phyloP scores from a whole-genome alignment of 805 yeast species.

The Lipomyces yamanashiensis region DNA sequence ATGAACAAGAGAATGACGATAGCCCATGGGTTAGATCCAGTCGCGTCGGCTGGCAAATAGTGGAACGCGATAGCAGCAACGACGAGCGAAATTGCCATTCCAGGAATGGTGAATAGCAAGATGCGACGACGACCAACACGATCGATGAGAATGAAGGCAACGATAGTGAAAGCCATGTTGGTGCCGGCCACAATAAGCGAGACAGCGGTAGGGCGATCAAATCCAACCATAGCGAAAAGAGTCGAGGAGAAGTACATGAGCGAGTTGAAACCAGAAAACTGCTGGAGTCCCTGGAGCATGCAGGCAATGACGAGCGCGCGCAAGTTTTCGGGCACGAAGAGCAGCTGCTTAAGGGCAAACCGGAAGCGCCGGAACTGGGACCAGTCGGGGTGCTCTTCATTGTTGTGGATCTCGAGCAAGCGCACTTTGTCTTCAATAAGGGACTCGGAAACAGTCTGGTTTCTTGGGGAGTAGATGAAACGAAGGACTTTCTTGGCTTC shows the following conservation, averaged over 20 bases:
- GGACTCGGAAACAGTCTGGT: conserved; percentile 60
- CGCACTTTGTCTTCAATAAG: conserved; percentile 66
- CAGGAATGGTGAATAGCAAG: conserved; percentile 51
- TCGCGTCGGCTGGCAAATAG: conserved; percentile 66
- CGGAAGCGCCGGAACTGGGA: conserved; percentile 37
- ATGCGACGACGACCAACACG: conserved; percentile 85
- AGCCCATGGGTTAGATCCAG: conserved; percentile 63
- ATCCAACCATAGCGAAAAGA: conserved; percentile 89
- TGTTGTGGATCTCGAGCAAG: conserved; percentile 55
- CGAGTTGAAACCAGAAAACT: conserved; percentile 95
- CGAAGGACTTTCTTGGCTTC: conserved; percentile 69
- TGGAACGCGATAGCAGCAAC: conserved; percentile 82
- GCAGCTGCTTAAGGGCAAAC: conserved; percentile 43
- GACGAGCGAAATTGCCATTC: too few relatives aligned
- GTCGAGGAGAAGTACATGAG: conserved; percentile 94
- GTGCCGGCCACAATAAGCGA: conserved; percentile 93
- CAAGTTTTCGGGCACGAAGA: conserved; percentile 59
- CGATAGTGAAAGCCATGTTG: conserved; percentile 82
- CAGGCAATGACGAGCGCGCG: conserved; percentile 90
- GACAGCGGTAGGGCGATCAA: conserved; percentile 87
- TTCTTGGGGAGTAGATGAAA: conserved; percentile 55
- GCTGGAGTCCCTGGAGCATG: conserved; percentile 95
- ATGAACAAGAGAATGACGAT: conserved; percentile 81
- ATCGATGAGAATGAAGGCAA: conserved; percentile 88
- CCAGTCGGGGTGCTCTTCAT: conserved; percentile 32